phyloP scores from a whole-genome alignment of 768 basidiomycete species.

The Macrolepiota fuliginosa region DNA sequence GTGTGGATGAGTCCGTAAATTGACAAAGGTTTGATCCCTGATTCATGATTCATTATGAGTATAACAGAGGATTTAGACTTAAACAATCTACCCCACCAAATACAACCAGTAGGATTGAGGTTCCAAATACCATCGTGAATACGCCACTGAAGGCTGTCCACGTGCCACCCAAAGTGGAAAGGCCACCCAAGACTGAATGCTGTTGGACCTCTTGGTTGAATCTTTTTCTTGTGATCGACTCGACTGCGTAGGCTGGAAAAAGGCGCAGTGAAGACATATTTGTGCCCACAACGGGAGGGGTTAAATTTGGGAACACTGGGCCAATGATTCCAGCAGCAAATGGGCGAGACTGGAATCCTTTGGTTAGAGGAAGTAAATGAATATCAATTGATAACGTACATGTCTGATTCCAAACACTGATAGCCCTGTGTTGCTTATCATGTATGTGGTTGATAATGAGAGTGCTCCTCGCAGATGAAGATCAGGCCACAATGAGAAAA shows the following conservation, averaged over 20 bases:
- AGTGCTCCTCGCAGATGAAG: not conserved
- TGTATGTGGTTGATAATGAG: not conserved
- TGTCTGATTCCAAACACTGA: not conserved
- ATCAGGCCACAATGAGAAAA: not conserved
- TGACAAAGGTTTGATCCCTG: not conserved
- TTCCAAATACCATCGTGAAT: not conserved
- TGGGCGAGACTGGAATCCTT: not conserved
- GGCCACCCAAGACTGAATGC: not conserved
- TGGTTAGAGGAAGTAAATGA: not conserved
- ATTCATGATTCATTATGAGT: not conserved
- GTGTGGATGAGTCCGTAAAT: not conserved
- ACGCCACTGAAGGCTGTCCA: not conserved
- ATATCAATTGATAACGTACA: not conserved
- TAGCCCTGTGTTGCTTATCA: not conserved
- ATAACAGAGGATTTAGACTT: not conserved
- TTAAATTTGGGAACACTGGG: not conserved
- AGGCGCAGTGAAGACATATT: not conserved
- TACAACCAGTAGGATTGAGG: not conserved
- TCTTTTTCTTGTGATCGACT: not conserved
- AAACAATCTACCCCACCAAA: not conserved
- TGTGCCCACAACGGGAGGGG: not conserved
- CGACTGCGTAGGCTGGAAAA: not conserved
- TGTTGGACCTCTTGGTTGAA: not conserved
- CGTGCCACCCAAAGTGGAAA: not conserved
- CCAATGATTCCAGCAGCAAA: not conserved